Percentiles rank a stretch among this genome's conserved stretches.
These are phyloP conservation scores for Fusarium redolens DNA, from an alignment of 2,329 filamentous ascomycete species.

Conservation along the genomic window DNA sequence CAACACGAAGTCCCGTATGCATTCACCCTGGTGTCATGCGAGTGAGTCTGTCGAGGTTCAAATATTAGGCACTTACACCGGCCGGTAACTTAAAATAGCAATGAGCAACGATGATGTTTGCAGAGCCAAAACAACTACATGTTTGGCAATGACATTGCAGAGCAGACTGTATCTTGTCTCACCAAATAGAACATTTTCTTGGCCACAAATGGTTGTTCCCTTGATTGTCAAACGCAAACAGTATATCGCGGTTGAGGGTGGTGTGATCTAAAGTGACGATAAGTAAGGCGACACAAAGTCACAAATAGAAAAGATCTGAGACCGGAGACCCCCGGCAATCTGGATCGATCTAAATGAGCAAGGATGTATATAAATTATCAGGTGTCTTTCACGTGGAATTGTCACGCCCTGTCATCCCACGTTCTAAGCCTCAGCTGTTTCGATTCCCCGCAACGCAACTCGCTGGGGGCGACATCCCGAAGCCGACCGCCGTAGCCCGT, in stretches of 20 bases:
- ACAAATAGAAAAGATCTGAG: background rate
- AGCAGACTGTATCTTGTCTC: background rate
- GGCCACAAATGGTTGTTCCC: fast-evolving
- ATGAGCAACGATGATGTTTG: background rate
- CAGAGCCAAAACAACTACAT: background rate
- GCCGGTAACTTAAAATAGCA: background rate
- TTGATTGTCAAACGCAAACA: background rate
- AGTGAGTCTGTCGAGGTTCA: background rate
- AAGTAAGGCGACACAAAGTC: background rate
- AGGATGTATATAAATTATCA: background rate
- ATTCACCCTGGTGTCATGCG: background rate
- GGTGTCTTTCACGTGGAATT: background rate
- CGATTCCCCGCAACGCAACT: constrained; percentile 22
- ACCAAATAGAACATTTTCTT: fast-evolving
- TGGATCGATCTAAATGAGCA: background rate
- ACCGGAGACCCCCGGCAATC: background rate
- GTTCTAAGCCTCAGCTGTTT: background rate
- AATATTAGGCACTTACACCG: background rate
- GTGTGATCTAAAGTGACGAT: background rate
- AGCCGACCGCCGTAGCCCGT: constrained; percentile 33
- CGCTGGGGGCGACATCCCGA: constrained; percentile 24
- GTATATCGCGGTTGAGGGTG: background rate
- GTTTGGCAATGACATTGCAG: fast-evolving
- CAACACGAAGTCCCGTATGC: background rate
- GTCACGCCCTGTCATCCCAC: constrained; percentile 3